A percentile compares a stretch with the other conserved stretches of the same genome.
phyloP scores from a whole-genome alignment of 768 basidiomycete genomes.

The Lyophyllum semitale region DNA sequence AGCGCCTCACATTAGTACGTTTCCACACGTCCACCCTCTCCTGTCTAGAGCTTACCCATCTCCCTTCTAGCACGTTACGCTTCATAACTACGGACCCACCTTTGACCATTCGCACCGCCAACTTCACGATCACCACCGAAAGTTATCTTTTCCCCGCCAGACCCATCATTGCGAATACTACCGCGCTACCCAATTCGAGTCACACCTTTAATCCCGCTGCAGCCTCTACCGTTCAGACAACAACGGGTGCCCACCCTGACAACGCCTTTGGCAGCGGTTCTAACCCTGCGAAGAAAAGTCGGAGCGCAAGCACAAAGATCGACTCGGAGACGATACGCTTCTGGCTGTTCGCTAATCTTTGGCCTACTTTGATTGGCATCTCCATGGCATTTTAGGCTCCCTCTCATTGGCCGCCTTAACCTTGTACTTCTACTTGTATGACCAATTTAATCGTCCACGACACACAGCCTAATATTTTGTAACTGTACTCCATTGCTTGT shows the following conservation, averaged over 20 bases:
- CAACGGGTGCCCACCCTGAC: constrained; percentile 14
- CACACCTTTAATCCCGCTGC: background rate
- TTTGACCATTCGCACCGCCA: constrained; percentile 47
- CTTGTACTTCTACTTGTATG: background rate
- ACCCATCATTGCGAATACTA: constrained; percentile 15
- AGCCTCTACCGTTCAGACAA: constrained; percentile 1
- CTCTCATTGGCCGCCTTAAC: background rate
- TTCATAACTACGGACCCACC: constrained; percentile 31
- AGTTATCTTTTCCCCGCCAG: constrained; percentile 21
- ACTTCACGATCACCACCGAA: constrained; percentile 43
- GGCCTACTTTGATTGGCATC: constrained; percentile 58
- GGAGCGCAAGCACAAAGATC: constrained; percentile 23
- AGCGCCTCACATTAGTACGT: constrained; percentile 32
- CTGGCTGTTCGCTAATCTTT: constrained; percentile 50
- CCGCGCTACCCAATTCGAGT: constrained; percentile 6
- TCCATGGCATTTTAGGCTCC: constrained; percentile 48
- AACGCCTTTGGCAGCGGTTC: constrained; percentile 9
- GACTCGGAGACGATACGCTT: constrained; percentile 43
- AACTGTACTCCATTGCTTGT: too few species aligned
- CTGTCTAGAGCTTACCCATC: background rate
- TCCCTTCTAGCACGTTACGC: constrained; percentile 29
- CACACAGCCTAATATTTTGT: too few species aligned
- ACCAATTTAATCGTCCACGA: too few species aligned
- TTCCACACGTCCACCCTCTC: background rate
- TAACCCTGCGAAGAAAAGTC: constrained; percentile 14